These are phyloP conservation scores for Penstemon newberryi DNA, from an alignment of 257 asterid genomes.

Conservation along the genomic window DNA sequence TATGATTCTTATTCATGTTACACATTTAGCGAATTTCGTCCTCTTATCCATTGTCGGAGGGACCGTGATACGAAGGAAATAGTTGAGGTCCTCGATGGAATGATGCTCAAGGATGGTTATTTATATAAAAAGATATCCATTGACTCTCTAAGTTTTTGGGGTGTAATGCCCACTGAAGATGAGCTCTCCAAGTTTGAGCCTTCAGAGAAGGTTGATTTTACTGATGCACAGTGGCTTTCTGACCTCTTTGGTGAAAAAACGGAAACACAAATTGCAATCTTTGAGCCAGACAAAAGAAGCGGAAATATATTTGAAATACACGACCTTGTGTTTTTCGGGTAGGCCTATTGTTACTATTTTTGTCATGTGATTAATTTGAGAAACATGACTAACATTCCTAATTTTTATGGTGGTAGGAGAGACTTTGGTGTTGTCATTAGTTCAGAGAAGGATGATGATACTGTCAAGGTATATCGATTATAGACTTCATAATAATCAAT, in stretches of 20 bases:
- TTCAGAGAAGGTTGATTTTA: constrained; percentile 57
- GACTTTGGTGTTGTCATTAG: constrained; percentile 92
- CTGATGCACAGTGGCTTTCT: constrained; percentile 77
- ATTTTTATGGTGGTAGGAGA: constrained; percentile 61
- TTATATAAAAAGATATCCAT: constrained; percentile 71
- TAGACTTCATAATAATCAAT: constrained; percentile 15
- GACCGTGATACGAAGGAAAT: constrained; percentile 77
- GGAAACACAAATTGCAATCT: constrained; percentile 43
- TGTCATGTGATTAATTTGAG: constrained; percentile 17
- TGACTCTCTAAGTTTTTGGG: constrained; percentile 81
- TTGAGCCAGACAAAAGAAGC: constrained; percentile 44
- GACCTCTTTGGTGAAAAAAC: constrained; percentile 80
- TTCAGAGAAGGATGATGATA: constrained; percentile 72
- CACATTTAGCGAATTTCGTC: constrained; percentile 78
- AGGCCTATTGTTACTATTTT: constrained; percentile 29
- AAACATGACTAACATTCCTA: constrained; percentile 21
- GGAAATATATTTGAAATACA: constrained; percentile 66
- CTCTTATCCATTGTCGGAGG: constrained; percentile 80
- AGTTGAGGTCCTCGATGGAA: constrained; percentile 84
- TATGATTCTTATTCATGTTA: constrained; percentile 20
- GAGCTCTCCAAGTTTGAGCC: constrained; percentile 96
- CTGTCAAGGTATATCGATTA: constrained; percentile 59
- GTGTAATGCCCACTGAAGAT: constrained; percentile 74
- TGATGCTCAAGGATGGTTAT: constrained; percentile 95
- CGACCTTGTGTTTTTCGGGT: constrained; percentile 93